Evolutionary conservation across 768 basidiomycete genomes (phyloP), one percentile per base, ranked within the genome.

Genomic region (Lactarius indigo): DNA sequence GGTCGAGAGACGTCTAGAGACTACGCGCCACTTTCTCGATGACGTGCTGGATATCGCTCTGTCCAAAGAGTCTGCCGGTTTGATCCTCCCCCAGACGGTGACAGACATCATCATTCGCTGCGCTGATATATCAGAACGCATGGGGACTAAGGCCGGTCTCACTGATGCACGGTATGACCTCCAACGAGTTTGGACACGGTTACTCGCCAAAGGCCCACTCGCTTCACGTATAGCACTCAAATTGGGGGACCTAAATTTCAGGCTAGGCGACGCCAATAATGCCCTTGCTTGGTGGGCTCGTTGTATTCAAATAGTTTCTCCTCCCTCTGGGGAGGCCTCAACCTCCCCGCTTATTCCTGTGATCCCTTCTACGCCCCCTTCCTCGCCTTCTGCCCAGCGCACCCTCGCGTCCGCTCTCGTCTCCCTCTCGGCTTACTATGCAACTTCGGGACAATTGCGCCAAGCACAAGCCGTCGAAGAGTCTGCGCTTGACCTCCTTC

Each of bases 281-380:
- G 89, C 89, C 5, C 71, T 88, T 54, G 71, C 77, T 31, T 92
- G 90, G 91, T 92, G 90, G 91, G 72, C 78, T 10, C 82, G 83
- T 50, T 81, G 88, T 15, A 77, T 89, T 31, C 75, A 79, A 55
- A 76, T 90, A 30, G 57, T 59, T 13, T 56, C 59, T 33, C 76
- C 59, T 33, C 76, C 78, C 18, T 74, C 77, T 64, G 79, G 77
- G n/a, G 73, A 73, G 4, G 68, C 71, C 12, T 39, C 73, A 47
- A 54, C 67, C 41, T 64, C 70, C 61, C 20, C 64, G 5, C 64
- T 44, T 10, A 26, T 59, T 59, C 74, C 75, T 26, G 33, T 66
- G 9, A 72, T 84, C 41, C 81, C 85, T 28, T 68, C 70, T 15
- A 65, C 72, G 1, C 65, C 76, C 13, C 88, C 88, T 42, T 74